These are phyloP conservation scores for Argentina anserina DNA, from an alignment of 306 rosid species.

Conservation along the genomic window DNA sequence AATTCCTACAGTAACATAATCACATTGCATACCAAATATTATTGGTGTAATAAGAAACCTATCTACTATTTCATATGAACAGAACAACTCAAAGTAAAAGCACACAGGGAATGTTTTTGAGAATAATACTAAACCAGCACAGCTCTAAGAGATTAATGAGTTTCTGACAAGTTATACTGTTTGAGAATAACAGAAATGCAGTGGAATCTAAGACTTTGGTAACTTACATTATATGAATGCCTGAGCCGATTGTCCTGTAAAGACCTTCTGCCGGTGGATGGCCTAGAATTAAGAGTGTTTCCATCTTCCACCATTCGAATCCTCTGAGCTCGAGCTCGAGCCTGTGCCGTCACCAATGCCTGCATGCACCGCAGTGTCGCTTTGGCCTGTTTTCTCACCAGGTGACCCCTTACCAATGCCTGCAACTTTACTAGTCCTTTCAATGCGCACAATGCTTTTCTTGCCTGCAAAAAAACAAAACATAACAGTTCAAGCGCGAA, in stretches of 20 bases:
- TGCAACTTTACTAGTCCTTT: slow-evolving; percentile 89
- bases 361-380: slow-evolving; percentile 81
- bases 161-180: background rate
- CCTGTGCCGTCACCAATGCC: slow-evolving; percentile 86
- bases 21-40: slow-evolving; percentile 2
- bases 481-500: background rate
- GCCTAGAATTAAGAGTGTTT: slow-evolving; percentile 31
- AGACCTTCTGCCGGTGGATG: slow-evolving; percentile 45
- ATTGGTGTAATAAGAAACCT: background rate
- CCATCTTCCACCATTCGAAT: slow-evolving; percentile 49
- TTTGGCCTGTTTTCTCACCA: slow-evolving; percentile 80
- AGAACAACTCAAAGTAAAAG: background rate
- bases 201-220: background rate
- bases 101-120: background rate
- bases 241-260: slow-evolving; percentile 40
- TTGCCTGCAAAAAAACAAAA: slow-evolving; percentile 52
- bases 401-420: slow-evolving; percentile 87
- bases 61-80: background rate
- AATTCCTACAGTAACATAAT: slow-evolving; percentile 45
- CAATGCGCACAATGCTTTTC: slow-evolving; percentile 78
- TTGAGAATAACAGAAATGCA: background rate
- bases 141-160: background rate
- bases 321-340: slow-evolving; percentile 84
- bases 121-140: background rate
- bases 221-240: slow-evolving; percentile 56